Evolutionary conservation across 805 yeast species (phyloP), one percentile per base, ranked within the genome.

Genomic region (Metschnikowia cerradonensis): DNA sequence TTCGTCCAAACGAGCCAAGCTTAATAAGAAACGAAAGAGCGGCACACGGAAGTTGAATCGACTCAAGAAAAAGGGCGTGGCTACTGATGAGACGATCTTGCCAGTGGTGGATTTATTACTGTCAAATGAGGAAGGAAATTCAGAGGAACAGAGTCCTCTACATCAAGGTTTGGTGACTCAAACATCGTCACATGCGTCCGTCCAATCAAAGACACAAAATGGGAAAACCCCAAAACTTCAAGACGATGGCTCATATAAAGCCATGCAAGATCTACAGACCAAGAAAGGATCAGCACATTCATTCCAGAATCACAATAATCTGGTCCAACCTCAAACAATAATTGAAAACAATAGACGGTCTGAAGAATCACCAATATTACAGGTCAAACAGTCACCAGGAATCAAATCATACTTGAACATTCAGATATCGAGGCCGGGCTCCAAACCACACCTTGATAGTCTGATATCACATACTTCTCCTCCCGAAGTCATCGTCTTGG

Each of bases 11-110:
- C 31, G 37, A 37, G n/a, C 45, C 11, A 49, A 38, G 19, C 51
- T 44, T 32, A 51, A 51, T 36, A 48, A 48, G 30, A 51, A 51
- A 46, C 39, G 50, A 10, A 47, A 41, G 22, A 43, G 47, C 41
- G 26, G 4, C 2, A 35, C 10, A 11, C 34, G 50, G 7, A 47
- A 31, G 26, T 23, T 17, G 22, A 17, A 23, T 4, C 22, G 50
- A 35, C 48, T 34, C 31, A 40, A 40, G 22, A 26, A 13, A 10
- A 40, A 40, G 17, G 43, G 15, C 34, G 6, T n/a, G n/a, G n/a
- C 7, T 3, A 15, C 19, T 10, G 7, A 8, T 10, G 43, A 15
- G 30, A 17, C 11, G 17, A 14, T 20, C 8, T 26, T 15, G 15
- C 10, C 22, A 3, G 6, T 30, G 43, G 26, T 7, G 14, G 32